phyloP scores from a whole-genome alignment of 257 asterid species.

The Linaria vulgaris region DNA sequence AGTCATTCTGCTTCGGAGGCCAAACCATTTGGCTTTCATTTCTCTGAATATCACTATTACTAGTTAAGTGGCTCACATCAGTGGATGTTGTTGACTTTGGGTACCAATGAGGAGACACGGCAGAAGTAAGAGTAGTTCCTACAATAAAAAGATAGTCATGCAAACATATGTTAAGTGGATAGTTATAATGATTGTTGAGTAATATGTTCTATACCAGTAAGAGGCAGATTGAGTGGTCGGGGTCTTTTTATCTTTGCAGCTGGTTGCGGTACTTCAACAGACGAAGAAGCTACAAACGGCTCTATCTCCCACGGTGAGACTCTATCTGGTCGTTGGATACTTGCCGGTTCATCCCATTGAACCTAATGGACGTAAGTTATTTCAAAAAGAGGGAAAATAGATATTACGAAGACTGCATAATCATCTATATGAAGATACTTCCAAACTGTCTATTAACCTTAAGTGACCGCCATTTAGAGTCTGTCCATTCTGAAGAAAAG shows the following conservation, averaged over 20 bases:
- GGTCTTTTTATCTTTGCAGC: slow-evolving; percentile 43
- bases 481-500: slow-evolving; percentile 42
- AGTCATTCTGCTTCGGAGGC: slow-evolving; percentile 44
- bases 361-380: slow-evolving; percentile 30
- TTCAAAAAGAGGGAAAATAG: background rate
- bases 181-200: slow-evolving; percentile 7
- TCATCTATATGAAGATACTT: background rate
- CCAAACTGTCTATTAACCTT: slow-evolving; percentile 32
- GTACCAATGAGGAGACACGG: slow-evolving; percentile 50
- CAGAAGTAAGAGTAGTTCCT: slow-evolving; percentile 35
- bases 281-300: slow-evolving; percentile 44
- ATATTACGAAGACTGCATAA: background rate
- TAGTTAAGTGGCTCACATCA: slow-evolving; percentile 40
- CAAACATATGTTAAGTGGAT: slow-evolving; percentile 1
- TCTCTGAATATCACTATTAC: slow-evolving; percentile 35
- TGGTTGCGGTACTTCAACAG: slow-evolving; percentile 29
- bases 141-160: slow-evolving; percentile 22
- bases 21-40: slow-evolving; percentile 43
- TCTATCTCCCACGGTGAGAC: slow-evolving; percentile 62
- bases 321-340: slow-evolving; percentile 39
- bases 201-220: slow-evolving; percentile 37
- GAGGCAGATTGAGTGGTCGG: slow-evolving; percentile 52
- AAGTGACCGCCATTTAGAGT: slow-evolving; percentile 56
- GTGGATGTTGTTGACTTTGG: slow-evolving; percentile 34
- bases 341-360: slow-evolving; percentile 54